Percentiles rank a stretch among this genome's conserved stretches.
phyloP scores from a whole-genome alignment of 1,284 basidiomycete genomes.

The Ceratobasidium sp. region DNA sequence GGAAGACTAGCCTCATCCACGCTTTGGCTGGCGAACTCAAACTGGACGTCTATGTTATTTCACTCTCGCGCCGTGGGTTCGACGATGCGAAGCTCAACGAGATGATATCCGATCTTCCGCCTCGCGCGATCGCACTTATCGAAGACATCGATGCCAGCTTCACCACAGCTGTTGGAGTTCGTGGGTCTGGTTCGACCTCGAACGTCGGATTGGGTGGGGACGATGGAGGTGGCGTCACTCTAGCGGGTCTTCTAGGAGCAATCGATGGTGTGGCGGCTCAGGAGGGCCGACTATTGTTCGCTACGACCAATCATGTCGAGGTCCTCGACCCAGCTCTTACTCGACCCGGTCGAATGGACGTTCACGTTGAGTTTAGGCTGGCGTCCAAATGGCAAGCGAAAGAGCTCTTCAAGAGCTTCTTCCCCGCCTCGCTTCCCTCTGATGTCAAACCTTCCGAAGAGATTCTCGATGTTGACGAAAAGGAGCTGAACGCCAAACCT shows the following conservation, averaged over 20 bases:
- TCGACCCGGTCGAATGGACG: constrained; percentile 82
- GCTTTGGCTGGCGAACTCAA: constrained; percentile 80
- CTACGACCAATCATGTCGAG: constrained; percentile 79
- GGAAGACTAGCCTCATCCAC: constrained; percentile 82
- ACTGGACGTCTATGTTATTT: constrained; percentile 79
- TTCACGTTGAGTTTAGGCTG: constrained; percentile 79
- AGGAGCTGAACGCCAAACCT: constrained; percentile 16
- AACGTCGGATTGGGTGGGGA: constrained; percentile 47
- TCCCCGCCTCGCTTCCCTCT: constrained; percentile 55
- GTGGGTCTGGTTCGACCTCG: constrained; percentile 11
- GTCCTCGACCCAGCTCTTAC: constrained; percentile 77
- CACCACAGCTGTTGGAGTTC: constrained; percentile 53
- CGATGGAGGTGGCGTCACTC: constrained; percentile 63
- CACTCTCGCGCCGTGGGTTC: constrained; percentile 76
- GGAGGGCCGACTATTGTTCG: constrained; percentile 81
- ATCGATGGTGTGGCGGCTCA: constrained; percentile 81
- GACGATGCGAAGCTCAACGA: constrained; percentile 74
- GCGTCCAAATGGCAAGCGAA: constrained; percentile 75
- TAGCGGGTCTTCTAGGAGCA: constrained; percentile 79
- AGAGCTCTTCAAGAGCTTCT: constrained; percentile 76
- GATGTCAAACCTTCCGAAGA: constrained; percentile 45
- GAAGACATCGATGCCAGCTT: constrained; percentile 86
- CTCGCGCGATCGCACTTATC: constrained; percentile 79
- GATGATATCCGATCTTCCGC: constrained; percentile 74
- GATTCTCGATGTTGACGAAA: constrained; percentile 48